phyloP scores from a whole-genome alignment of 371 early-diverging fungal genomes.

The Umbelopsis sp. region DNA sequence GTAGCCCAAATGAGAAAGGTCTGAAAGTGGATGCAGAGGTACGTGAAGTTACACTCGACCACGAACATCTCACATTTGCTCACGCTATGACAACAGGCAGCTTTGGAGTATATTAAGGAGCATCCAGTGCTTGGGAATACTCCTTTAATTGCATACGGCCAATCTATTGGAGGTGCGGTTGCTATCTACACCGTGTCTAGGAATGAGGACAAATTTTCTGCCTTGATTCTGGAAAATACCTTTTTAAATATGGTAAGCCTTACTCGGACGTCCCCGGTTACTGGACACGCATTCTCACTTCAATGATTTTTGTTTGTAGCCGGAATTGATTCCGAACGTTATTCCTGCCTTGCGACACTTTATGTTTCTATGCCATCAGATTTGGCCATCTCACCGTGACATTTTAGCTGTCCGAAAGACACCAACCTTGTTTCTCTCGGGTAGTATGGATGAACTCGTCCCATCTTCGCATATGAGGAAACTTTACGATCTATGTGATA shows the following conservation, averaged over 20 bases:
- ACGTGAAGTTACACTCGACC: constrained; percentile 20
- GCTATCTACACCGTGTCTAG: constrained; percentile 82
- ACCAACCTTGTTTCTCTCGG: constrained; percentile 86
- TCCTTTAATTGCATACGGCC: constrained; percentile 87
- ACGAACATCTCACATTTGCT: constrained; percentile 10
- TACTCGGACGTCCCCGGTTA: too few species aligned
- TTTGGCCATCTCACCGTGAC: constrained; percentile 83
- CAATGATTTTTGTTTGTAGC: constrained; percentile 42
- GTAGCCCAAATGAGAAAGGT: constrained; percentile 86
- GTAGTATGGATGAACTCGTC: constrained; percentile 83
- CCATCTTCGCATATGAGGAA: constrained; percentile 87
- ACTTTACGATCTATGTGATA: constrained; percentile 64
- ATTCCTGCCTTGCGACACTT: constrained; percentile 75
- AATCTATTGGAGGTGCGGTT: constrained; percentile 96
- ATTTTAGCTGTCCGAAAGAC: constrained; percentile 68
- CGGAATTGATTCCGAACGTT: constrained; percentile 84
- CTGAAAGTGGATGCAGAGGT: constrained; percentile 88
- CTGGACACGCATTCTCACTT: neutral
- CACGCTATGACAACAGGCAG: constrained; percentile 53
- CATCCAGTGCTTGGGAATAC: constrained; percentile 76
- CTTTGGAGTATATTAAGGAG: constrained; percentile 77
- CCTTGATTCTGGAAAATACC: constrained; percentile 92
- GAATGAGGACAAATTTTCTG: constrained; percentile 76
- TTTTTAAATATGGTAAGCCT: constrained; percentile 81
- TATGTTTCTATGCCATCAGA: constrained; percentile 85